Percentiles rank a stretch among this genome's conserved stretches.
phyloP scores from a whole-genome alignment of 345 rosid genomes.

The Eucalyptus cladocalyx region DNA sequence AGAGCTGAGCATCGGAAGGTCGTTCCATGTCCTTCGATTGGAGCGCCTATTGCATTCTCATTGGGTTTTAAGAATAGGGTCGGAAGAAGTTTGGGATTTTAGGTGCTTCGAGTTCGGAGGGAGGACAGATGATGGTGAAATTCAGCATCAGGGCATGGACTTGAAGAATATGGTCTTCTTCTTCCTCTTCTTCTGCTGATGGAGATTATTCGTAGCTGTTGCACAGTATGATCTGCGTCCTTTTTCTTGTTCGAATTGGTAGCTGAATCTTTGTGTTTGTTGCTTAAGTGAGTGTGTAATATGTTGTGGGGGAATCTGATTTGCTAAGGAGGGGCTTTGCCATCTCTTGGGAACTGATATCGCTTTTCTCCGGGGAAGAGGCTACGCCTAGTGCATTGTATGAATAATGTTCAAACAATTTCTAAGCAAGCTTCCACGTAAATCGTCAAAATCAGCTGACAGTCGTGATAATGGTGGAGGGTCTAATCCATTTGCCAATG shows the following conservation, averaged over 20 bases:
- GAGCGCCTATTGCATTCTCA: neutral
- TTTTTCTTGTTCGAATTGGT: neutral
- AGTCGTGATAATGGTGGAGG: neutral
- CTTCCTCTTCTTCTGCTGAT: neutral
- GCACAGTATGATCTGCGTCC: neutral
- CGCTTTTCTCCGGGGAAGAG: neutral
- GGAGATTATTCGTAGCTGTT: neutral
- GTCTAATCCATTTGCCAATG: neutral
- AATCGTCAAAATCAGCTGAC: neutral
- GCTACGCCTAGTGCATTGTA: neutral
- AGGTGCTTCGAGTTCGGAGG: neutral
- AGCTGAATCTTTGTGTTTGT: neutral
- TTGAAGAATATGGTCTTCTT: neutral
- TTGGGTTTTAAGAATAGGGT: neutral
- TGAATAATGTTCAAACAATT: slow-evolving; percentile 5
- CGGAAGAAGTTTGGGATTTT: neutral
- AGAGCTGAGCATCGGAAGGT: neutral
- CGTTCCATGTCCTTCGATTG: neutral
- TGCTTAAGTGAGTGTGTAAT: neutral
- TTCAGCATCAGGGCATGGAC: neutral
- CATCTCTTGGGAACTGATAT: neutral
- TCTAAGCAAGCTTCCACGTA: slow-evolving; percentile 6
- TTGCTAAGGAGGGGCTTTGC: neutral
- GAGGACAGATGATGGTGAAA: neutral
- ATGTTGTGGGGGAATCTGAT: neutral